Evolutionary conservation across 345 rosid species (phyloP), one percentile per base, ranked within the genome.

Genomic region (Eucalyptus grandis): DNA sequence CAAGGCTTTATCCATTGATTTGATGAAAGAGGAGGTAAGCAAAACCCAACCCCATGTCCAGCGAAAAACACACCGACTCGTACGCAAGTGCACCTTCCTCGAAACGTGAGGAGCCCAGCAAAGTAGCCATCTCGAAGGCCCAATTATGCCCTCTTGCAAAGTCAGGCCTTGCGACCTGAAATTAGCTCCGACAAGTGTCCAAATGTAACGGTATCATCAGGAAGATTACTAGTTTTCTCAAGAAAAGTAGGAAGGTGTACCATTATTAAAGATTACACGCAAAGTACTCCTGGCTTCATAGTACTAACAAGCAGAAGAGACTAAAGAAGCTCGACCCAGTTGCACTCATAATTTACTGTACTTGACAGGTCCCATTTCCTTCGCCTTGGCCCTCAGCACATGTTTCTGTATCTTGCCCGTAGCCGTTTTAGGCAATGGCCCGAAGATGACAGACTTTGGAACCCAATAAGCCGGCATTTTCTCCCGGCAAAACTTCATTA

Each of bases 391-490:
- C 90, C 99, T 92, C 72, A 97, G 92, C 49, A 96, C 54, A 91
- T 96, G 97, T 90, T 98, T 98, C 95, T 94, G 99, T 90, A 96
- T 96, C 94, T 96, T 97, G 43, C 99, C 99, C 9, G 98, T 96
- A 14, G 99, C 99, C 1, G 99, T 96, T 93, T 96, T 98, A 5
- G 99, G 99, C 92, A 98, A 90, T 1, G 96, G 93, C 50, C 99
- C 99, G 88, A 98, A 96, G 49, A 97, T 89, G 15, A 97, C 95
- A 0, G 99, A 97, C 90, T 91, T 97, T 2, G 99, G 99, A 31
- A 96, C 99, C 96, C 99, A 96, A 89, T 93, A 98, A 82, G 94
- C 94, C n/a, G 98, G 98, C 93, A 96, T 92, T 89, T 97, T 97
- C 27, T 92, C 91, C 86, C 95, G 88, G 91, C 95, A 91, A 90